Conservation (phyloP, 805 yeast species). For the Saccharomycopsis oosterbeekiorum region DNA sequence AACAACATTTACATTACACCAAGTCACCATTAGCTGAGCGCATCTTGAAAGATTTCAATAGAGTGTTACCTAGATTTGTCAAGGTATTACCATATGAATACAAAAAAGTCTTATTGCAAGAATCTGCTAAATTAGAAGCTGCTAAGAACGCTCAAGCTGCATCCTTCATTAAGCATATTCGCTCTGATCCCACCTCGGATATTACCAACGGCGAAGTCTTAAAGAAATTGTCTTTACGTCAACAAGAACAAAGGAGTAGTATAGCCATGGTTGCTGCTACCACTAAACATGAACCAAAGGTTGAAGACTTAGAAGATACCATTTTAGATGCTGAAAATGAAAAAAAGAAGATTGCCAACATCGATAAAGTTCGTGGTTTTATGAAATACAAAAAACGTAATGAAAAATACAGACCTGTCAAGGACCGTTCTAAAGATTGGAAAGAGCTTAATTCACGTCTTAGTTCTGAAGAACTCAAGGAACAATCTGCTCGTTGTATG, state of each 20-base stretch:
- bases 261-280: conserved; percentile 25
- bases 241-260: conserved; percentile 24
- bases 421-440: conserved; percentile 81
- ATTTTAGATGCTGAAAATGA: conserved; percentile 59
- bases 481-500: conserved; percentile 97
- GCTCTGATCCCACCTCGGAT: conserved; percentile 67
- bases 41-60: conserved; percentile 77
- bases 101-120: conserved; percentile 77
- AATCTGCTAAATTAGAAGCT: conserved; percentile 57
- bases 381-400: conserved; percentile 86
- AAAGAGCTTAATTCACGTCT: conserved; percentile 75
- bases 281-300: conserved; percentile 60
- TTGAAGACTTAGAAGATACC: conserved; percentile 84
- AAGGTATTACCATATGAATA: conserved; percentile 90
- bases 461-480: conserved; percentile 74
- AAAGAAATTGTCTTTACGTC: conserved; percentile 42
- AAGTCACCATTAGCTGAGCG: conserved; percentile 83
- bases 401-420: conserved; percentile 75
- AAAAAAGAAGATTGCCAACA: conserved; percentile 46
- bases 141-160: conserved; percentile 47
- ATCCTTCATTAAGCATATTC: conserved; percentile 56
- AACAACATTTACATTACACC: conserved; percentile 93
- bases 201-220: conserved; percentile 82
- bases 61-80: conserved; percentile 79
- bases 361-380: conserved; percentile 83